Conservation (phyloP, 805 yeast genomes). For the Yamadazyma kitorensis region DNA sequence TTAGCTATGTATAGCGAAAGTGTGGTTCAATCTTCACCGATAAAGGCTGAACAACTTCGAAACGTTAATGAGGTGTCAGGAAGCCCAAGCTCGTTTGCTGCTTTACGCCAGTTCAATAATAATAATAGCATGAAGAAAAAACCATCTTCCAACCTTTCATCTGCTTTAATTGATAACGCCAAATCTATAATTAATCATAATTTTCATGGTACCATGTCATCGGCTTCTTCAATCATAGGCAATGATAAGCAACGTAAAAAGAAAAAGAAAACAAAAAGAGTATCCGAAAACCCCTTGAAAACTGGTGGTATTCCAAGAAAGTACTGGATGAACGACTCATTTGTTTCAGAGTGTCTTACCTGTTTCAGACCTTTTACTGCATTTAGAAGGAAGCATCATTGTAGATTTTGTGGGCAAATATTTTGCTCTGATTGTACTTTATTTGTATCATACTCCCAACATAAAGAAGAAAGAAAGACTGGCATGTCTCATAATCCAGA, state of each 20-base stretch:
- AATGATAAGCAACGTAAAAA: slow-evolving; percentile 6
- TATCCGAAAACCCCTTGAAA: slow-evolving; percentile 40
- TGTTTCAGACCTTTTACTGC: slow-evolving; percentile 82
- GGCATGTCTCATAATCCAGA: slow-evolving; percentile 12
- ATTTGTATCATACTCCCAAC: slow-evolving; percentile 58
- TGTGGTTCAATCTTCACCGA: slow-evolving; percentile 25
- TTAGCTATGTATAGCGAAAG: slow-evolving; percentile 23
- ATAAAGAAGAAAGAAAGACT: slow-evolving; percentile 34
- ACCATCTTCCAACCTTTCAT: slow-evolving; percentile 29
- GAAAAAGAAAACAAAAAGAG: slow-evolving; percentile 24
- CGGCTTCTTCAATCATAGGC: slow-evolving; percentile 27
- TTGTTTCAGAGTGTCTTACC: slow-evolving; percentile 81
- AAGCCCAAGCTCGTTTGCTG: slow-evolving; percentile 22
- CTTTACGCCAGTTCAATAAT: slow-evolving; percentile 17
- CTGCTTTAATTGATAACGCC: slow-evolving; percentile 38
- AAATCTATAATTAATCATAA: slow-evolving; percentile 30
- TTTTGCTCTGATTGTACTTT: slow-evolving; percentile 83
- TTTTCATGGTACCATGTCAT: slow-evolving; percentile 23
- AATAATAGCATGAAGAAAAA: slow-evolving; percentile 21
- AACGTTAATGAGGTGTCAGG: slow-evolving; percentile 8
- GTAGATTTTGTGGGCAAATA: slow-evolving; percentile 94
- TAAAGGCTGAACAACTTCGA: slow-evolving; percentile 21
- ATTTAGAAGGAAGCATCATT: slow-evolving; percentile 89
- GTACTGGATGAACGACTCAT: slow-evolving; percentile 96
- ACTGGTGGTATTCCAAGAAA: slow-evolving; percentile 62